Conservation (phyloP, 768 basidiomycete species). For the Leccinum rimulosum region DNA sequence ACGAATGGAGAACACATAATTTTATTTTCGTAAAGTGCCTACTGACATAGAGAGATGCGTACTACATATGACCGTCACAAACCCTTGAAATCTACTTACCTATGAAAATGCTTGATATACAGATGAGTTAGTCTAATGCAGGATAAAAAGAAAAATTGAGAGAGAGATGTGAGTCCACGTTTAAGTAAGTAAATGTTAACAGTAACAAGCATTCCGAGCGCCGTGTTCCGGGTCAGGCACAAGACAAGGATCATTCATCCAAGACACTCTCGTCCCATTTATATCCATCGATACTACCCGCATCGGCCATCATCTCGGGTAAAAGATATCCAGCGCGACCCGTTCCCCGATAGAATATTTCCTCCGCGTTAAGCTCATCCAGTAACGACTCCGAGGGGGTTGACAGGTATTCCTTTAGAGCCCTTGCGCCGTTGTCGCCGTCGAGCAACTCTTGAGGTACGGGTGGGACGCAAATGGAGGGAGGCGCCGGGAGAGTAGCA, state of each 20-base stretch:
- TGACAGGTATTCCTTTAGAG: neutral
- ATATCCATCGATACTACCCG: constrained; percentile 2
- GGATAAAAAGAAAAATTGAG: too few species aligned
- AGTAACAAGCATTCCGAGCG: neutral
- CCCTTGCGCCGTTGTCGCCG: neutral
- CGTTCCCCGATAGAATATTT: neutral
- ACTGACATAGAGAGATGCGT: too few species aligned
- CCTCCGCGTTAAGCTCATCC: neutral
- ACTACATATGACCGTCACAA: too few species aligned
- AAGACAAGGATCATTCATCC: neutral
- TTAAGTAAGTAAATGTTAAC: neutral
- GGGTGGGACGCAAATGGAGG: neutral
- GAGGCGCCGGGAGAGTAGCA: neutral
- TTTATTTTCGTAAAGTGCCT: too few species aligned
- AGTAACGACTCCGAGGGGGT: neutral
- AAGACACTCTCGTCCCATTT: neutral
- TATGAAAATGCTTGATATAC: too few species aligned
- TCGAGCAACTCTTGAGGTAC: neutral
- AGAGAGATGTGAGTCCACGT: neutral
- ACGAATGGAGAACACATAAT: too few species aligned
- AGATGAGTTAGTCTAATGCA: too few species aligned
- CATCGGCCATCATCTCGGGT: constrained; percentile 12
- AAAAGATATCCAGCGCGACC: constrained; percentile 4
- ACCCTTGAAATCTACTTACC: too few species aligned
- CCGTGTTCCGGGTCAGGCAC: neutral